Percentiles rank a stretch among this genome's conserved stretches.
Conservation (phyloP, 108 stramenopile species). For the Chaetoceros tenuissimus region DNA sequence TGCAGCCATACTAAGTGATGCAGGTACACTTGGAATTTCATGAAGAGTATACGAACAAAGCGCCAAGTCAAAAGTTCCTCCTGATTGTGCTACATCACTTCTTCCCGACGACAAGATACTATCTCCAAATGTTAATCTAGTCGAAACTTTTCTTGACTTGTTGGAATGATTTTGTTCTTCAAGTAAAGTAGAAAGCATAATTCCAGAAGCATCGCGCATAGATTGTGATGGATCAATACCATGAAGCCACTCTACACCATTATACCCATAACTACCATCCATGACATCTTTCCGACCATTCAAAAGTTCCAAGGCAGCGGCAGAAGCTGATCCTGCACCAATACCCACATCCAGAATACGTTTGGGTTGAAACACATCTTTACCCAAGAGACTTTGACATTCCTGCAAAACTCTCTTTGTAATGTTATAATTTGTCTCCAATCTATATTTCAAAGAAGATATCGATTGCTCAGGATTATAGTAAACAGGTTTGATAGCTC, state of each 20-base stretch:
- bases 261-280: not conserved
- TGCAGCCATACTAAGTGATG: slow-evolving; percentile 50
- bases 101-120: slow-evolving; percentile 21
- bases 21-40: slow-evolving; percentile 50
- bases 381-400: slow-evolving; percentile 40
- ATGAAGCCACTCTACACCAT: slow-evolving; percentile 71
- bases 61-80: slow-evolving; percentile 53
- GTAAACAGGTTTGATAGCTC: slow-evolving; percentile 27
- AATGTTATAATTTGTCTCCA: slow-evolving; percentile 59
- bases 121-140: slow-evolving; percentile 57
- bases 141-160: slow-evolving; percentile 1
- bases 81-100: slow-evolving; percentile 15
- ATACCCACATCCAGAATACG: slow-evolving; percentile 68
- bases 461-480: slow-evolving; percentile 67
- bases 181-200: slow-evolving; percentile 37
- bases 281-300: slow-evolving; percentile 9
- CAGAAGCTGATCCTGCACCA: slow-evolving; percentile 62
- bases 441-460: slow-evolving; percentile 42
- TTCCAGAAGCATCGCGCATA: slow-evolving; percentile 59
- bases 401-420: slow-evolving; percentile 53
- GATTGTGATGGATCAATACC: slow-evolving; percentile 65
- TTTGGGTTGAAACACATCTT: slow-evolving; percentile 32
- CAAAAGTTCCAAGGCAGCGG: slow-evolving; percentile 64
- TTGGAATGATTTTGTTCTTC: slow-evolving; percentile 11
- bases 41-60: slow-evolving; percentile 55